phyloP scores from a whole-genome alignment of 495 filamentous ascomycete species.

The Chaetomium tenue region DNA sequence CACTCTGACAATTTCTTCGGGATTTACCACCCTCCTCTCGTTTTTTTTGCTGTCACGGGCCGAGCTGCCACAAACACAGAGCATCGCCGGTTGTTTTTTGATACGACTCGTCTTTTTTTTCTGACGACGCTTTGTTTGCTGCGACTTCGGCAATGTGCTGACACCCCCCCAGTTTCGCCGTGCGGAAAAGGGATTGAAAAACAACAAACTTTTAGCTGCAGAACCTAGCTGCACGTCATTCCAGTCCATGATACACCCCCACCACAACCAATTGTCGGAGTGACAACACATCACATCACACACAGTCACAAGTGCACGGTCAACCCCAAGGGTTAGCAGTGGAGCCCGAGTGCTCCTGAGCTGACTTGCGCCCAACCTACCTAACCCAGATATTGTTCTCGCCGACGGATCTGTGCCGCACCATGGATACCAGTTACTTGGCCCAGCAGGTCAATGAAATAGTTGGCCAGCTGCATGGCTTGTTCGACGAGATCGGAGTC shows the following conservation, averaged over 20 bases:
- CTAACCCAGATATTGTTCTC: neutral
- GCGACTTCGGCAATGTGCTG: constrained; percentile 19
- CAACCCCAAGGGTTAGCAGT: neutral
- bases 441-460: constrained; percentile 92
- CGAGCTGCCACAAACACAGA: neutral
- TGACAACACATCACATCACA: constrained; percentile 20
- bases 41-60: constrained; percentile 2
- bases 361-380: constrained; percentile 2
- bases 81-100: neutral
- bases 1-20: neutral
- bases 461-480: constrained; percentile 80
- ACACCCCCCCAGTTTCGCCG: constrained; percentile 5
- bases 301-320: constrained; percentile 3
- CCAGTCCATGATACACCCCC: constrained; percentile 34
- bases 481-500: constrained; percentile 96
- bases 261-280: constrained; percentile 23
- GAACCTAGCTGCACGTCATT: constrained; percentile 38
- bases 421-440: constrained; percentile 88
- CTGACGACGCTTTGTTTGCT: constrained; percentile 4
- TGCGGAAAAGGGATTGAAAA: constrained; percentile 16
- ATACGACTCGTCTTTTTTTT: constrained; percentile 2
- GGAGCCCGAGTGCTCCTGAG: constrained; percentile 7
- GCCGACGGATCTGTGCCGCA: constrained; percentile 9
- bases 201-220: constrained; percentile 29
- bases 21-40: neutral